Evolutionary conservation across 164 flowering plant species (phyloP).

Genomic region (Euptelea pleiosperma): DNA sequence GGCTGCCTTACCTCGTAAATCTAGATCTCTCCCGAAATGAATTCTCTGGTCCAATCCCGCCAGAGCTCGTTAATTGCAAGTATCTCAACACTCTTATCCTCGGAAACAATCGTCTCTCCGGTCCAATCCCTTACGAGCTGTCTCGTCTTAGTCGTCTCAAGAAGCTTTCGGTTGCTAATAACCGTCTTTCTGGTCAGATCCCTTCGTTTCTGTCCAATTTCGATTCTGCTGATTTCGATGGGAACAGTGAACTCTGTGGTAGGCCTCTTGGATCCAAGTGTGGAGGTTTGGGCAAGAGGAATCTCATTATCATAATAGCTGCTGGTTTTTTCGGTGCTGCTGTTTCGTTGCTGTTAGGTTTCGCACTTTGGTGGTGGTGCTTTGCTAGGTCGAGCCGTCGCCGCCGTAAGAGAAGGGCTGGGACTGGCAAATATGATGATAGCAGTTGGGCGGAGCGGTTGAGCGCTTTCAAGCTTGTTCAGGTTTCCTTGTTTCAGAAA

Average conservation of each 20-base stretch:
- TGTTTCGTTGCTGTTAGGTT: slow-evolving; percentile 40
- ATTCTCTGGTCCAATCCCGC: slow-evolving; percentile 33
- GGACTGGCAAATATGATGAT: slow-evolving; percentile 24
- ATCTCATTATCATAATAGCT: slow-evolving; percentile 40
- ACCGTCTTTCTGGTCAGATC: slow-evolving; percentile 29
- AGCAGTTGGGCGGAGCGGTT: slow-evolving; percentile 41
- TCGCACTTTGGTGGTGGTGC: slow-evolving; percentile 57
- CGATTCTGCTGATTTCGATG: slow-evolving; percentile 32
- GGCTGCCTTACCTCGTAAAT: slow-evolving; percentile 32
- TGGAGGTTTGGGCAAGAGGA: slow-evolving; percentile 45
- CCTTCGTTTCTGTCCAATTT: slow-evolving; percentile 24
- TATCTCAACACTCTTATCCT: slow-evolving; percentile 29
- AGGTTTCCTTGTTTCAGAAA: slow-evolving; percentile 62
- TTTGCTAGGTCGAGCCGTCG: slow-evolving; percentile 19
- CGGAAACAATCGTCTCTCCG: slow-evolving; percentile 26
- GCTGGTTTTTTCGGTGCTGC: slow-evolving; percentile 60
- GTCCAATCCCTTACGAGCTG: slow-evolving; percentile 31
- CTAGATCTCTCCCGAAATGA: slow-evolving; percentile 37
- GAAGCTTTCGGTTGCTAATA: slow-evolving; percentile 26
- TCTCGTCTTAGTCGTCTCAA: slow-evolving; percentile 25
- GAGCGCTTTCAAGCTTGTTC: slow-evolving; percentile 39
- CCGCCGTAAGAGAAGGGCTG: slow-evolving; percentile 18
- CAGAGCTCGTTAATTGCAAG: slow-evolving; percentile 26
- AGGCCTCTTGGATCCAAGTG: slow-evolving; percentile 51
- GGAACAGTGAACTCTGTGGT: slow-evolving; percentile 68